phyloP scores from a whole-genome alignment of 1,139 yeast species.

The Blastobotrys persicus region DNA sequence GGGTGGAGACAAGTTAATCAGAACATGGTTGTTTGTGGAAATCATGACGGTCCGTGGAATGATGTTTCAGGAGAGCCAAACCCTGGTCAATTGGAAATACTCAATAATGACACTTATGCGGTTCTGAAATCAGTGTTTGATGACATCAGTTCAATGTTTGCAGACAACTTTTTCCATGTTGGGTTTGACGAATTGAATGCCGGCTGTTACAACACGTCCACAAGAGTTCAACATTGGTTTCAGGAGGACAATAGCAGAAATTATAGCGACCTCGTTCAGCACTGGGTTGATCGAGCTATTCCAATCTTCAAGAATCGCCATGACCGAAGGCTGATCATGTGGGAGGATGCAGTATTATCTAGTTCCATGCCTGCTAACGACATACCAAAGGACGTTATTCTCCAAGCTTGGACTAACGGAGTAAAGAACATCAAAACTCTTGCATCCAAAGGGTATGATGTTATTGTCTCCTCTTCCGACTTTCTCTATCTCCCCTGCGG shows the following conservation, averaged over 20 bases:
- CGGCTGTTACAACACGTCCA: conserved; percentile 42
- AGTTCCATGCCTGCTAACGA: conserved; percentile 25
- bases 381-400: conserved; percentile 36
- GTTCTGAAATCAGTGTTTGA: conserved; percentile 41
- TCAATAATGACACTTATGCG: conserved; percentile 40
- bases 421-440: conserved; percentile 32
- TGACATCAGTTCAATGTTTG: conserved; percentile 41
- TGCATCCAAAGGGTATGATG: conserved; percentile 44
- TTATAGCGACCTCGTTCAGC: conserved; percentile 40
- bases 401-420: conserved; percentile 45
- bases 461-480: conserved; percentile 43
- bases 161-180: conserved; percentile 46
- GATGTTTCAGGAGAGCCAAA: conserved; percentile 49
- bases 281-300: conserved; percentile 42
- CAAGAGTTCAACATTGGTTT: conserved; percentile 37
- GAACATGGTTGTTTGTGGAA: conserved; percentile 41
- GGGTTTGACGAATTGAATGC: conserved; percentile 47
- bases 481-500: conserved; percentile 51
- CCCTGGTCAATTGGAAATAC: conserved; percentile 44
- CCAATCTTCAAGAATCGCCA: conserved; percentile 39
- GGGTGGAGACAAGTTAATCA: conserved; percentile 46
- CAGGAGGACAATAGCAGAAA: conserved; percentile 44
- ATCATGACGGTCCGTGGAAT: conserved; percentile 29
- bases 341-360: conserved; percentile 47
- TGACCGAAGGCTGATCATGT: conserved; percentile 42